Base-by-base conservation (phyloP, 2,329 filamentous ascomycete genomes). In the Colletotrichum salicis region DNA sequence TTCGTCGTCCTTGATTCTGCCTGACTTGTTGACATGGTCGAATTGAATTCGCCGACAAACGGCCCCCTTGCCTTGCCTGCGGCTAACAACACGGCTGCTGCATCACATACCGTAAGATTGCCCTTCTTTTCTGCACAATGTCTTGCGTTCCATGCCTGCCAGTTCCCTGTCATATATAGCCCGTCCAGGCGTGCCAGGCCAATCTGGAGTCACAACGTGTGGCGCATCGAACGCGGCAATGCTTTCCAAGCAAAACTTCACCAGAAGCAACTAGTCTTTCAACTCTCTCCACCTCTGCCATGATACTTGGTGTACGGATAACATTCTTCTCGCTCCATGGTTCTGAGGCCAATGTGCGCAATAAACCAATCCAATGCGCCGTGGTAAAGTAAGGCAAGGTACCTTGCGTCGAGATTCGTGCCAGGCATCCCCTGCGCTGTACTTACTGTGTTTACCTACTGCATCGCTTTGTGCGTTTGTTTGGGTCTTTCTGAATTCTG, bases 361-460 rank as follows among this genome's bases (percentile, higher is more conserved):
- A n/a, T 48, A 6, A 48, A n/a, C 41, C 41, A 48, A 48, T 48
- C 15, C 41, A 48, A 48, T 48, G 41, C 15, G 41, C 41, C 4
- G 41, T 48, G 41, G 41, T 48, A 55, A 68, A 55, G 41, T 59
- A 69, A 69, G 54, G 69, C 66, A 69, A 69, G 59, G 69, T 59
- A 71, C 69, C 37, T 22, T 57, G 11, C 37, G 19, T n/a, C 41
- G 48, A 24, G 27, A 11, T 52, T 71, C 68, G 62, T 61, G 57
- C 37, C 57, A 71, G 57, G 57, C 64, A n/a, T 62, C 57, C 64
- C 57, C 57, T 69, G 59, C 37, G 6, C 37, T 41, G 13, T 41
- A 41, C 37, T 41, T 41, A 15, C 37, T 41, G 37, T 37, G 15
- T 5, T 5, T 37, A 37, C 13, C 15, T 7, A 8, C 13, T 48